phyloP scores from a whole-genome alignment of 352 stramenopile species.

The Pythium vanterpoolii region DNA sequence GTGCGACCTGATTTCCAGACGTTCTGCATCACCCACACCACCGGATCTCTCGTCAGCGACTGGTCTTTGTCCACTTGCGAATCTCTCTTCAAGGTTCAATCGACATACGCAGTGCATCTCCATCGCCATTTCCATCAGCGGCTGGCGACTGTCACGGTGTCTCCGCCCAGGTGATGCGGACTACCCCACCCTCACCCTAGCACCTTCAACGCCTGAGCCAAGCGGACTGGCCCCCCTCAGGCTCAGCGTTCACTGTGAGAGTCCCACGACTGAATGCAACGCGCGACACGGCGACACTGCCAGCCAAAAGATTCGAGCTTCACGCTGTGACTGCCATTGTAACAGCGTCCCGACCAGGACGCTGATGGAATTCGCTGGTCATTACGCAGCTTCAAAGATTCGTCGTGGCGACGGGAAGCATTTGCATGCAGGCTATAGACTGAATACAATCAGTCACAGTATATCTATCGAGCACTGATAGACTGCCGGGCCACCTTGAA shows the following conservation, averaged over 20 bases:
- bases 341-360: background rate
- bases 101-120: background rate
- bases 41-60: background rate
- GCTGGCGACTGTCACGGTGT: background rate
- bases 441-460: background rate
- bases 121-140: background rate
- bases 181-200: background rate
- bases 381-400: conserved; percentile 6
- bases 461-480: too few relatives aligned
- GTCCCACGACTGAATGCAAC: background rate
- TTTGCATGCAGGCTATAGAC: background rate
- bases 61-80: background rate
- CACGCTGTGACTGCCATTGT: background rate
- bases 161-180: background rate
- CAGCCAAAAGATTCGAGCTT: background rate
- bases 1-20: background rate
- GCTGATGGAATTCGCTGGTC: background rate
- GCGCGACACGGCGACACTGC: background rate
- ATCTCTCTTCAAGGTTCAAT: background rate
- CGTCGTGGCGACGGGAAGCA: background rate
- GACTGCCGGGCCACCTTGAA: background rate
- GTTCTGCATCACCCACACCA: background rate
- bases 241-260: background rate
- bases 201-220: background rate
- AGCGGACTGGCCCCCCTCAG: background rate